Conservation (phyloP, 176 grass and related monocot species). For the Alloteropsis semialata region DNA sequence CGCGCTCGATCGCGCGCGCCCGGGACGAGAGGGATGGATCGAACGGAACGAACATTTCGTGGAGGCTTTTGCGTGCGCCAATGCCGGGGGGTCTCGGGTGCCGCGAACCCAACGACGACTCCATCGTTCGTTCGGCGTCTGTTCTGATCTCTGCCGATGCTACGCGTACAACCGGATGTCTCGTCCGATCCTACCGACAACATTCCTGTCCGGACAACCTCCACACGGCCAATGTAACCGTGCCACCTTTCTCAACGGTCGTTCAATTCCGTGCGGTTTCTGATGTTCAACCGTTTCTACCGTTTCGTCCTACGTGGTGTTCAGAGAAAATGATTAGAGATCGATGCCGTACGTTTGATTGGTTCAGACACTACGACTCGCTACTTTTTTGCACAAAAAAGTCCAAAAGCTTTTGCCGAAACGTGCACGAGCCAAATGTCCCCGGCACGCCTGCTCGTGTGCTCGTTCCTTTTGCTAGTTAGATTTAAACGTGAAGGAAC, state of each 20-base stretch:
- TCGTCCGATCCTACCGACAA: not conserved
- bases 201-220: not conserved
- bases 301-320: too few species aligned
- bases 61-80: not conserved
- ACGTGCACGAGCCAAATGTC: not conserved
- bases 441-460: too few species aligned
- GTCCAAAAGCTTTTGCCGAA: not conserved
- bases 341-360: too few species aligned
- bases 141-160: not conserved
- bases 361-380: too few species aligned
- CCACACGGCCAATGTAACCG: not conserved
- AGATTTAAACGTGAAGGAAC: slow-evolving; percentile 24
- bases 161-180: too few species aligned
- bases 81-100: not conserved
- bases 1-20: too few species aligned
- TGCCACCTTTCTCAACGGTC: not conserved
- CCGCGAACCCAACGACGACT: not conserved
- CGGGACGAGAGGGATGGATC: too few species aligned
- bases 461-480: not conserved
- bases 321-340: too few species aligned
- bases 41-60: not conserved
- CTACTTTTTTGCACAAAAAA: too few species aligned
- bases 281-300: not conserved
- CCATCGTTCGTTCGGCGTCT: not conserved
- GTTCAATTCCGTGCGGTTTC: not conserved